Percentiles rank a stretch among this genome's conserved stretches.
phyloP scores from a whole-genome alignment of 371 early-diverging fungal genomes.

The Apophysomyces ossiformis region DNA sequence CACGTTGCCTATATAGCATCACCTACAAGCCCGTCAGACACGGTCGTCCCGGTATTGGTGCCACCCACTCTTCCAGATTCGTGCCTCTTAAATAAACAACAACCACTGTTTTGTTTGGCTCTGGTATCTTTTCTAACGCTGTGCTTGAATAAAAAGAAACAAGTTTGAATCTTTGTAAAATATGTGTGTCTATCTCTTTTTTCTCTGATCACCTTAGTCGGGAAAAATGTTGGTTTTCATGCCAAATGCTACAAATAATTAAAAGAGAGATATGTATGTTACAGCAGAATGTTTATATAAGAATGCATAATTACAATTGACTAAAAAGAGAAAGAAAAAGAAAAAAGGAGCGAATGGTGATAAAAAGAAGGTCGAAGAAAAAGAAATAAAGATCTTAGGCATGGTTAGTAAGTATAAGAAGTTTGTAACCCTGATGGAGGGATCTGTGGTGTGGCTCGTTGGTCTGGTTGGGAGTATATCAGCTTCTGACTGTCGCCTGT shows the following conservation, averaged over 20 bases:
- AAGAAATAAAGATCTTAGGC: not conserved
- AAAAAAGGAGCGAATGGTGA: conserved; percentile 7
- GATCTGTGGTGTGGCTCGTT: not conserved
- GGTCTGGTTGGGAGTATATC: not conserved
- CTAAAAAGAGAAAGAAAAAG: conserved; percentile 2
- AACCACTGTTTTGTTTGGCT: not conserved
- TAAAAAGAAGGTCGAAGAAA: conserved; percentile 1
- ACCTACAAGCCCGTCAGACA: conserved; percentile 97
- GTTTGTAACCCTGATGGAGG: not conserved
- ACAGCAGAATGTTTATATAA: conserved; percentile 10
- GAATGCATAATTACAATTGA: conserved; percentile 9
- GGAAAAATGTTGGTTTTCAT: too few relatives aligned
- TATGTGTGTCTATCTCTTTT: too few relatives aligned
- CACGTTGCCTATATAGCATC: conserved; percentile 41
- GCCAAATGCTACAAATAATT: too few relatives aligned
- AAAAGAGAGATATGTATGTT: not conserved
- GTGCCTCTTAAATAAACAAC: conserved; percentile 73
- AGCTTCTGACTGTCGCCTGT: conserved; percentile 3
- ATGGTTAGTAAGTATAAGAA: conserved; percentile 3
- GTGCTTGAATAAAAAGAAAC: not conserved
- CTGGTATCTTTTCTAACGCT: not conserved
- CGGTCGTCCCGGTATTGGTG: conserved; percentile 99
- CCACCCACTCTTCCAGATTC: conserved; percentile 92
- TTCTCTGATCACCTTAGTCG: too few relatives aligned
- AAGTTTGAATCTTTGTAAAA: too few relatives aligned